Conservation (phyloP, 805 yeast genomes). For the Schizosaccharomyces cryophilus region DNA sequence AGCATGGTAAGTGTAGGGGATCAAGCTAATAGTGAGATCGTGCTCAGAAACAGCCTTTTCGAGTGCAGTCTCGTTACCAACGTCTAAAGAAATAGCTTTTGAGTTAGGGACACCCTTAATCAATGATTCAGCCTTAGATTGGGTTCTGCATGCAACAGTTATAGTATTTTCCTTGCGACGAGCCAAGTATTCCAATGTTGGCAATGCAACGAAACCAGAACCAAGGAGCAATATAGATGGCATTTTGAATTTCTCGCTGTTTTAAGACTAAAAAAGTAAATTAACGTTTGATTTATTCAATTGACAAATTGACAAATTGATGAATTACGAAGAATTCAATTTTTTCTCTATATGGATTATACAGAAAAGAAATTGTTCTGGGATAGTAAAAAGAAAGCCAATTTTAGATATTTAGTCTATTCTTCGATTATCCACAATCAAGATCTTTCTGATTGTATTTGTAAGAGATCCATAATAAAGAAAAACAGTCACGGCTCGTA, state of each 20-base stretch:
- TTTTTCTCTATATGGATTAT: too few species aligned
- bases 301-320: too few species aligned
- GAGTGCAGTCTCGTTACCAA: constrained; percentile 49
- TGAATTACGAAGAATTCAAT: too few species aligned
- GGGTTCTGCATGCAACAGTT: constrained; percentile 90
- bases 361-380: too few species aligned
- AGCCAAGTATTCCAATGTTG: constrained; percentile 82
- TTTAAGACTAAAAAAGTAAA: too few species aligned
- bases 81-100: constrained; percentile 69
- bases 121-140: constrained; percentile 60
- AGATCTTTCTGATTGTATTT: too few species aligned
- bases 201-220: constrained; percentile 92
- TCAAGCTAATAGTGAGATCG: constrained; percentile 61
- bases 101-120: constrained; percentile 46
- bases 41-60: constrained; percentile 52
- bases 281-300: too few species aligned
- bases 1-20: constrained; percentile 89
- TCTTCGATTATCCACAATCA: too few species aligned
- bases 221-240: constrained; percentile 10
- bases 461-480: too few species aligned
- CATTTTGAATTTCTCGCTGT: neutral
- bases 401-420: too few species aligned
- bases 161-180: constrained; percentile 55
- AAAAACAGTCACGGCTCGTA: too few species aligned
- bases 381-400: too few species aligned